These are phyloP conservation scores for Verticillium zaregamsianum DNA, from an alignment of 2,329 filamentous ascomycete genomes.

Conservation along the genomic window DNA sequence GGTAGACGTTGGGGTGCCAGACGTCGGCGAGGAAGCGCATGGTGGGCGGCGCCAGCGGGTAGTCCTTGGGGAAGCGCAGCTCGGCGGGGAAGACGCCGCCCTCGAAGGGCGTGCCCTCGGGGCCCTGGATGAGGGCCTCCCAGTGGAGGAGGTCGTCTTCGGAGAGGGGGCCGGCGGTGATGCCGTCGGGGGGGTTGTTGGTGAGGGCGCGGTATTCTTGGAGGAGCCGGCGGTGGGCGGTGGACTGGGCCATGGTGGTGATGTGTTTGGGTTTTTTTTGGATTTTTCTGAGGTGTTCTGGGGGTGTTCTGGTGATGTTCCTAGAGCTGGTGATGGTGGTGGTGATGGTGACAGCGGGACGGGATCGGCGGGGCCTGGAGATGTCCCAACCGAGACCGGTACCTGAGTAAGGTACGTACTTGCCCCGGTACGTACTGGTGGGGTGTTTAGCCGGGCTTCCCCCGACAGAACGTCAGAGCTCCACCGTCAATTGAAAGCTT, in stretches of 20 bases:
- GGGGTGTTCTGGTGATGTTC: neutral
- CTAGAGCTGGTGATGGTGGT: neutral
- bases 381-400: neutral
- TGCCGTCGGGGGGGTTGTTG: slow-evolving; percentile 94
- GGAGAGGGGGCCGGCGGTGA: slow-evolving; percentile 86
- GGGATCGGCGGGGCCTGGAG: neutral
- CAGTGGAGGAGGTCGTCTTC: slow-evolving; percentile 96
- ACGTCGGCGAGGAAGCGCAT: slow-evolving; percentile 95
- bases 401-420: neutral
- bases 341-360: neutral
- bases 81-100: slow-evolving; percentile 94
- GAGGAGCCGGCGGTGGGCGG: slow-evolving; percentile 76
- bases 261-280: neutral
- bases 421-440: neutral
- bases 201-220: slow-evolving; percentile 94
- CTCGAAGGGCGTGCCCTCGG: slow-evolving; percentile 93
- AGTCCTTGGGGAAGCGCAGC: slow-evolving; percentile 92
- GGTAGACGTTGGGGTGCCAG: slow-evolving; percentile 92
- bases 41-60: slow-evolving; percentile 89
- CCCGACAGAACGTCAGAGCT: slow-evolving; percentile 1
- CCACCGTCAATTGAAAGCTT: neutral
- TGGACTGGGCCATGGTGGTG: slow-evolving; percentile 51
- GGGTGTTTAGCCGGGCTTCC: slow-evolving; percentile 1
- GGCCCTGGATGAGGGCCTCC: slow-evolving; percentile 95
- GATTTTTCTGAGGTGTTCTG: neutral